Evolutionary conservation across 176 grass and related monocot genomes (phyloP), one percentile per base, ranked within the genome.

Genomic region (Hordeum vulgare): DNA sequence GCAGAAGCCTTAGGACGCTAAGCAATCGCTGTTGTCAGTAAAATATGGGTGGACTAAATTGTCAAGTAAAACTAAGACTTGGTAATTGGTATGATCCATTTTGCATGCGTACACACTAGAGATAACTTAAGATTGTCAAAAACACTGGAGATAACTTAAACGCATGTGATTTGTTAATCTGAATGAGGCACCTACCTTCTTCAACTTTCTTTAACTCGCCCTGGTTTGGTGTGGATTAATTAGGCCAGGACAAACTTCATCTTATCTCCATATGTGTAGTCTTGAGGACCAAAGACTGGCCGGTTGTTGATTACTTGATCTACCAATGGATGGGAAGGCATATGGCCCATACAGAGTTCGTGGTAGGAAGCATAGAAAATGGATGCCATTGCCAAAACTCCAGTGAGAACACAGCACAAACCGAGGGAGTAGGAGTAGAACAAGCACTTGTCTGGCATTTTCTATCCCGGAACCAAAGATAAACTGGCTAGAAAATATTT

Each of bases 141-240:
- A n/a, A 27, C 66, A 77, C 37, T 25, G 8, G 13, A 23, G 10
- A 77, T 45, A 53, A 59, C 71, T 65, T 28, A 59, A 37, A 82
- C 78, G 18, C 68, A 75, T 23, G 34, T 42, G 9, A 72, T 44
- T 31, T 82, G 14, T 11, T 64, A 65, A 69, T 37, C 54, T 78
- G 54, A 75, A 77, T 64, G 42, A 15, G 64, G 33, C 56, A 3
- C 40, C 73, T 42, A 25, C 27, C 39, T 89, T 86, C 81, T 76
- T 72, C 8, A 33, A 33, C 58, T 77, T 78, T 82, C 3, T 83
- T 78, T 79, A 79, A 17, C 57, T 71, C 72, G 31, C 74, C 49
- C 60, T 86, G n/a, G 35, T 74, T 60, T 79, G 85, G 74, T 90
- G 60, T 47, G 88, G 70, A 27, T 77, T 71, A 86, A 27, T 77